phyloP scores from a whole-genome alignment of 2,329 filamentous ascomycete genomes.

The Pseudogymnoascus sp. region DNA sequence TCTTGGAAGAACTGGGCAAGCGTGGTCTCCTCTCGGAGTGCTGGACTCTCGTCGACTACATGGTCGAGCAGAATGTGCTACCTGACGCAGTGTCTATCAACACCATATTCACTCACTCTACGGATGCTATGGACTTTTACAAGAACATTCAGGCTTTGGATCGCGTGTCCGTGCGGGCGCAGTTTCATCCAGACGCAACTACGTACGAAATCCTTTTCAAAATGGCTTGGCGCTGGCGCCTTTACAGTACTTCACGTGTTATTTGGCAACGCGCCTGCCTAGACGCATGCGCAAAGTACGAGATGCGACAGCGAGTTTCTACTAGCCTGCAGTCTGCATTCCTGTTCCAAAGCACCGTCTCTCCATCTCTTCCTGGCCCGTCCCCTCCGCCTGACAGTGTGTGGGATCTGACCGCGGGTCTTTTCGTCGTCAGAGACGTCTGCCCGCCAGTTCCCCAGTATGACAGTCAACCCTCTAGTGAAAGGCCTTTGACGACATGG shows the following conservation, averaged over 20 bases:
- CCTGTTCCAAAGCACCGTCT: not conserved
- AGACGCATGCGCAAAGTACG: not conserved
- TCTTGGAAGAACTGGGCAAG: not conserved
- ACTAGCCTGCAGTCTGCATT: not conserved
- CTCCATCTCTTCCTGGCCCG: not conserved
- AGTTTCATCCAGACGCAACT: not conserved
- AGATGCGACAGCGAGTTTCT: not conserved
- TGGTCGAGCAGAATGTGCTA: not conserved
- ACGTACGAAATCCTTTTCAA: slow-evolving; percentile 6
- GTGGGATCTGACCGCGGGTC: not conserved
- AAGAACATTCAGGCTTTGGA: not conserved
- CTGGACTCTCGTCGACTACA: slow-evolving; percentile 2
- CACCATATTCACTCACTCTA: not conserved
- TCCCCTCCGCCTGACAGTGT: not conserved
- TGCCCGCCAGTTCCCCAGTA: not conserved
- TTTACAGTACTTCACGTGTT: slow-evolving; percentile 2
- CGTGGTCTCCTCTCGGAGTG: slow-evolving; percentile 2
- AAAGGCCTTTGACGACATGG: not conserved
- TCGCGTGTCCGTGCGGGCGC: not conserved
- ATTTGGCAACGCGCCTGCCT: slow-evolving; percentile 7
- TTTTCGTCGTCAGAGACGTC: not conserved
- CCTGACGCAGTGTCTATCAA: not conserved
- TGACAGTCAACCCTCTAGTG: not conserved
- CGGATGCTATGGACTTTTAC: not conserved
- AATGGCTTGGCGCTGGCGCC: not conserved